Percentiles rank a stretch among this genome's conserved stretches.
These are phyloP conservation scores for Drechslerella dactyloides DNA, from an alignment of 2,329 filamentous ascomycete genomes.

Conservation along the genomic window DNA sequence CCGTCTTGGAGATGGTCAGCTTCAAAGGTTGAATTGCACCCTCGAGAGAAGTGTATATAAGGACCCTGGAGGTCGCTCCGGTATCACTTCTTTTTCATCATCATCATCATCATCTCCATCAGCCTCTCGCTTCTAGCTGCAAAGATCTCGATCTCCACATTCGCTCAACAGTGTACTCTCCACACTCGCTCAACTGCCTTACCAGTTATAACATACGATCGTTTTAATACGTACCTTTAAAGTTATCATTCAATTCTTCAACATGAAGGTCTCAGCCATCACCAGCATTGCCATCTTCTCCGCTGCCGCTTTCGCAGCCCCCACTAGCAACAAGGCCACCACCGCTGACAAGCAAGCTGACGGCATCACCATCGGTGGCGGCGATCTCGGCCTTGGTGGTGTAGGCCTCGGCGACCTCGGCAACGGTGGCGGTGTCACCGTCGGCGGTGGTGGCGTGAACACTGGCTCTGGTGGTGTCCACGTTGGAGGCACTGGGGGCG, in stretches of 20 bases:
- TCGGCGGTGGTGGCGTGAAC: constrained; percentile 5
- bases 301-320: constrained; percentile 24
- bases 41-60: constrained; percentile 32
- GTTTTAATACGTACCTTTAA: constrained; percentile 20
- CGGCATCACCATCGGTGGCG: neutral
- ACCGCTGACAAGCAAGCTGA: neutral
- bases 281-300: constrained; percentile 12
- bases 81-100: constrained; percentile 25
- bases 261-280: constrained; percentile 44
- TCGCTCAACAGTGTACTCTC: constrained; percentile 24
- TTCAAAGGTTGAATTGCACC: neutral
- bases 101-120: constrained; percentile 32
- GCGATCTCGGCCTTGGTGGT: neutral
- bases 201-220: constrained; percentile 8
- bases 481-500: neutral
- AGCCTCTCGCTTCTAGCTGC: constrained; percentile 16
- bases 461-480: neutral
- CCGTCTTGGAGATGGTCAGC: no score
- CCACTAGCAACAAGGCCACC: neutral
- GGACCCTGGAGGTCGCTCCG: neutral
- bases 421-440: neutral
- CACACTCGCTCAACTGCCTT: constrained; percentile 16
- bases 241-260: no score
- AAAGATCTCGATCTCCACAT: constrained; percentile 21
- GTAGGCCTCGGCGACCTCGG: neutral